phyloP scores from a whole-genome alignment of 495 filamentous ascomycete species.

The Penicillium manginii region DNA sequence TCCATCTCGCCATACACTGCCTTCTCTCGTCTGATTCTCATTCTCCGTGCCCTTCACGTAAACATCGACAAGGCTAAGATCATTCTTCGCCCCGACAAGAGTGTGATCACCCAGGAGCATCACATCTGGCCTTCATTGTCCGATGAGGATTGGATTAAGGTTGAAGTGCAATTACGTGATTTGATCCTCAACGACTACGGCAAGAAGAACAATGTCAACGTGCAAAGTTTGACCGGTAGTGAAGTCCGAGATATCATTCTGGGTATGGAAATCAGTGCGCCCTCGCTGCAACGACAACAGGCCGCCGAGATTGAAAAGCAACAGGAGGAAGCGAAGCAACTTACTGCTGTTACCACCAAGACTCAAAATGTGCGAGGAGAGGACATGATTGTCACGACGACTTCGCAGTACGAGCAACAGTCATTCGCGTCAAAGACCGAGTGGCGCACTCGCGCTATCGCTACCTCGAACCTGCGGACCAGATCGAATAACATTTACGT shows the following conservation, averaged over 20 bases:
- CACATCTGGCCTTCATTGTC: constrained; percentile 97
- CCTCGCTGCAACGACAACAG: constrained; percentile 97
- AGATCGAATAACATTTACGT: constrained; percentile 98
- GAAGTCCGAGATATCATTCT: constrained; percentile 99
- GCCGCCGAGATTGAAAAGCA: constrained; percentile 99
- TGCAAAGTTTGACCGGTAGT: constrained; percentile 90
- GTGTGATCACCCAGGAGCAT: constrained; percentile 96
- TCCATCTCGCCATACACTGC: constrained; percentile 98
- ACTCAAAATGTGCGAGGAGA: constrained; percentile 98
- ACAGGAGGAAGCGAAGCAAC: constrained; percentile 92
- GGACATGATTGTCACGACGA: constrained; percentile 98
- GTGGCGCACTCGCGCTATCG: constrained; percentile 96
- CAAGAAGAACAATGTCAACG: constrained; percentile 99
- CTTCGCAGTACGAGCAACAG: constrained; percentile 94
- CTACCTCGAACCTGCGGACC: constrained; percentile 93
- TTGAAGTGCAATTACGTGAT: constrained; percentile 94
- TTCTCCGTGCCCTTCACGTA: constrained; percentile 94
- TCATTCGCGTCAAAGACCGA: constrained; percentile 98
- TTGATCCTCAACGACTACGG: constrained; percentile 98
- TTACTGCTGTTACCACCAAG: constrained; percentile 97
- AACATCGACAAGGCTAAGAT: constrained; percentile 99
- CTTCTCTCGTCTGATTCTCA: constrained; percentile 94
- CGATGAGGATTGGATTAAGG: constrained; percentile 99
- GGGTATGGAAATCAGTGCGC: constrained; percentile 99
- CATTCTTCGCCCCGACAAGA: constrained; percentile 96